These are phyloP conservation scores for Xylaria palmicola DNA, from an alignment of 495 filamentous ascomycete species.

Conservation along the genomic window DNA sequence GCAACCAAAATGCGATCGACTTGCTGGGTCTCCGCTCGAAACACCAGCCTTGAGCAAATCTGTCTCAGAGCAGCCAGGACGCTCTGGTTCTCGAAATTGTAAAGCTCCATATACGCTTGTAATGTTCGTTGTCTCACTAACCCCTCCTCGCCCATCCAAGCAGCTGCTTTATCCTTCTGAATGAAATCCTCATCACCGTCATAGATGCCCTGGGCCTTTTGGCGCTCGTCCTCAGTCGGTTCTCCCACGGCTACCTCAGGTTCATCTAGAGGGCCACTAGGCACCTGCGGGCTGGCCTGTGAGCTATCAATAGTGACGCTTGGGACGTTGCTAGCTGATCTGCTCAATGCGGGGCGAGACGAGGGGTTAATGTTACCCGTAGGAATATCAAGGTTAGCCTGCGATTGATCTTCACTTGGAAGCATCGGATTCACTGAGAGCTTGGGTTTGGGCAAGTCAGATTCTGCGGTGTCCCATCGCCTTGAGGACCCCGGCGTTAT, in stretches of 20 bases:
- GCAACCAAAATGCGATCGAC: conserved; percentile 90
- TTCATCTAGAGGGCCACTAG: conserved; percentile 47
- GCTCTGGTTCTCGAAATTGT: conserved; percentile 80
- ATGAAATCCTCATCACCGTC: conserved; percentile 83
- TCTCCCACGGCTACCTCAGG: conserved; percentile 46
- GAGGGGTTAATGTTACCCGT: conserved; percentile 20
- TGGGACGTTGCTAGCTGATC: conserved; percentile 49
- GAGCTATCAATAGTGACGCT: conserved; percentile 45
- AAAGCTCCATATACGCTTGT: conserved; percentile 87
- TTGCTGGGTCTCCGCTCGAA: conserved; percentile 94
- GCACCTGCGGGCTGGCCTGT: conserved; percentile 25
- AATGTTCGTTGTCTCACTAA: conserved; percentile 63
- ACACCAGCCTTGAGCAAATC: conserved; percentile 76
- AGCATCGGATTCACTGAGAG: conserved; percentile 18
- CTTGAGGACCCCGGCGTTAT: not conserved
- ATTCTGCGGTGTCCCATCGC: not conserved
- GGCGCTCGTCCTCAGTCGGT: conserved; percentile 64
- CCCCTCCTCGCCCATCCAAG: conserved; percentile 83
- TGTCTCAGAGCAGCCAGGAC: conserved; percentile 76
- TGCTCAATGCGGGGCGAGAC: conserved; percentile 26
- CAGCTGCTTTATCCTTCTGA: conserved; percentile 71
- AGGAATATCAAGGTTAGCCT: conserved; percentile 4
- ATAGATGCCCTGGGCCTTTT: conserved; percentile 77
- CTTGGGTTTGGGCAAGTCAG: conserved; percentile 12
- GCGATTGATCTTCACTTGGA: conserved; percentile 15